Percentiles rank a stretch among this genome's conserved stretches.
Conservation (phyloP, 1,284 basidiomycete species). For the Puccinia horiana region DNA sequence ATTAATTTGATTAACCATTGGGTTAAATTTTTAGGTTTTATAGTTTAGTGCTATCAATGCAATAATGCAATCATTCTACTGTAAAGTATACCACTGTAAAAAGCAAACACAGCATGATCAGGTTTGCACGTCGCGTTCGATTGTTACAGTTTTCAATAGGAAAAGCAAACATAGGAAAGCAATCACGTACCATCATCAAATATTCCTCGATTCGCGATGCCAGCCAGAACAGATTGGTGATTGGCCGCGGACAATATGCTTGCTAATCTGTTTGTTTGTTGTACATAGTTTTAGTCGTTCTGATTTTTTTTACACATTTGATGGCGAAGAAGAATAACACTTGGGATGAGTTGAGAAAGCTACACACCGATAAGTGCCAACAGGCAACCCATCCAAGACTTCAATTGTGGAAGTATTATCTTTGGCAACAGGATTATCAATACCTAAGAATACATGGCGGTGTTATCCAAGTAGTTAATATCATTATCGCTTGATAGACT, state of each 20-base stretch:
- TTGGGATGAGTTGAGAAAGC: background rate
- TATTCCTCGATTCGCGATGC: slow-evolving; percentile 24
- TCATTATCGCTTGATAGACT: background rate
- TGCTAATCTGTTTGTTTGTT: background rate
- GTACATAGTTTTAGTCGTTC: background rate
- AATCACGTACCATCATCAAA: slow-evolving; percentile 38
- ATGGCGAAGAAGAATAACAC: background rate
- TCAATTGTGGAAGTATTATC: slow-evolving; percentile 7
- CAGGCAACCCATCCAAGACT: slow-evolving; percentile 22
- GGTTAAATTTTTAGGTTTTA: background rate
- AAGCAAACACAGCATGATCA: background rate
- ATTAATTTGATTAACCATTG: background rate
- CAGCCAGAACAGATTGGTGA: slow-evolving; percentile 35
- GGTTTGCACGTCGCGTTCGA: background rate
- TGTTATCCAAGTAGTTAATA: background rate
- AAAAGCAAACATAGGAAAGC: background rate
- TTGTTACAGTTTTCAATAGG: background rate
- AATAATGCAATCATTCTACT: background rate
- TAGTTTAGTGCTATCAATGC: background rate
- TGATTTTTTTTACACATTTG: background rate
- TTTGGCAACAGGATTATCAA: slow-evolving; percentile 8
- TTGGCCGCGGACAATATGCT: slow-evolving; percentile 26
- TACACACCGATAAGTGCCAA: slow-evolving; percentile 37
- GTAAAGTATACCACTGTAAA: background rate
- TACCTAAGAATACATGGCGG: background rate